phyloP scores from a whole-genome alignment of 257 asterid species.

The Solanum appendiculatum region DNA sequence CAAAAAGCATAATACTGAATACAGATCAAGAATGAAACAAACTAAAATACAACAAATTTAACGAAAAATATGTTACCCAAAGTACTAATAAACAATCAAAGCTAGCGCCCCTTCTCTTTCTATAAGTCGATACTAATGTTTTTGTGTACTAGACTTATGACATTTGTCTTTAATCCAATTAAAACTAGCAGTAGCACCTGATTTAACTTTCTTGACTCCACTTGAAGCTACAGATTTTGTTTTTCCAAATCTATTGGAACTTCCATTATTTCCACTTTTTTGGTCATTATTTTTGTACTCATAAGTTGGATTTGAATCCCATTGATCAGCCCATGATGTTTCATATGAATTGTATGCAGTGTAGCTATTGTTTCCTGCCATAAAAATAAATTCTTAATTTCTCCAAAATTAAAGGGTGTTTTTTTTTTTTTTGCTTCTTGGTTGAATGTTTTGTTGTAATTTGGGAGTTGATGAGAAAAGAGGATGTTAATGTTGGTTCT shows the following conservation, averaged over 20 bases:
- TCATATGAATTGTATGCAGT: conserved; percentile 36
- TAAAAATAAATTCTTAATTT: not conserved
- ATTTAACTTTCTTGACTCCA: conserved; percentile 67
- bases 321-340: conserved; percentile 72
- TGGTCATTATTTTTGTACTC: conserved; percentile 1
- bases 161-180: conserved; percentile 46
- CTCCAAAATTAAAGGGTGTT: not conserved
- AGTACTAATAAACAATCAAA: too few species aligned
- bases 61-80: not conserved
- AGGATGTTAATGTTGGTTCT: not conserved
- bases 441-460: not conserved
- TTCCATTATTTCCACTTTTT: not conserved
- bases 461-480: not conserved
- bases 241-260: conserved; percentile 34
- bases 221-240: conserved; percentile 51
- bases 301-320: conserved; percentile 40
- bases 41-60: not conserved
- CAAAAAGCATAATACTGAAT: not conserved
- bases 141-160: conserved; percentile 28
- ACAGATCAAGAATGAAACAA: not conserved
- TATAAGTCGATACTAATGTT: too few species aligned
- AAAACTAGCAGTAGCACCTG: conserved; percentile 57
- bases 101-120: too few species aligned
- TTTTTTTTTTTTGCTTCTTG: not conserved
- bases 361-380: not conserved